Conservation (phyloP, 176 grass and related monocot species). For the Oryza glaberrima region DNA sequence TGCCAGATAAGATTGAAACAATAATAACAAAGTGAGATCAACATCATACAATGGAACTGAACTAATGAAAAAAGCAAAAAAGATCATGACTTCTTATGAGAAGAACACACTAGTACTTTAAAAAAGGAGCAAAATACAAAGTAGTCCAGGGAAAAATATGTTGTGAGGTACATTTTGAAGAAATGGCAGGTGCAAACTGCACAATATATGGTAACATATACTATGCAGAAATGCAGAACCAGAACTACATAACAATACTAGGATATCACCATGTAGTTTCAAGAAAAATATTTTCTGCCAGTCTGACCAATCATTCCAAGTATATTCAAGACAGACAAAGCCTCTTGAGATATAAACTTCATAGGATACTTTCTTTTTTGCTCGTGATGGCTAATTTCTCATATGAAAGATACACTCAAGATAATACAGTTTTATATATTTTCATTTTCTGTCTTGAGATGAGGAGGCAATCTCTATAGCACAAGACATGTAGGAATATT, state of each 20-base stretch:
- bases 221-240: background rate
- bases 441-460: background rate
- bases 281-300: constrained; percentile 6
- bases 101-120: background rate
- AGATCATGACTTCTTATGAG: background rate
- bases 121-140: constrained; percentile 19
- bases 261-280: constrained; percentile 4
- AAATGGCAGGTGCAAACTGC: background rate
- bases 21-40: background rate
- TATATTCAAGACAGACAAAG: constrained; percentile 16
- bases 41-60: constrained; percentile 27
- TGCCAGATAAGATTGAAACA: constrained; percentile 37
- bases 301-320: constrained; percentile 18
- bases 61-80: constrained; percentile 5
- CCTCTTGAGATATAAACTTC: background rate
- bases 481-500: constrained; percentile 31
- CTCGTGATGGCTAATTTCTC: constrained; percentile 10
- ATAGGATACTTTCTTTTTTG: background rate
- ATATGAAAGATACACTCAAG: background rate
- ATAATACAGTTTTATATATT: background rate
- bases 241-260: constrained; percentile 18
- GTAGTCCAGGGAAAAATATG: background rate
- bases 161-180: background rate
- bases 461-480: background rate
- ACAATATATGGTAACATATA: background rate